Conservation (phyloP, 2,329 filamentous ascomycete genomes). For the Colletotrichum cuscutae region DNA sequence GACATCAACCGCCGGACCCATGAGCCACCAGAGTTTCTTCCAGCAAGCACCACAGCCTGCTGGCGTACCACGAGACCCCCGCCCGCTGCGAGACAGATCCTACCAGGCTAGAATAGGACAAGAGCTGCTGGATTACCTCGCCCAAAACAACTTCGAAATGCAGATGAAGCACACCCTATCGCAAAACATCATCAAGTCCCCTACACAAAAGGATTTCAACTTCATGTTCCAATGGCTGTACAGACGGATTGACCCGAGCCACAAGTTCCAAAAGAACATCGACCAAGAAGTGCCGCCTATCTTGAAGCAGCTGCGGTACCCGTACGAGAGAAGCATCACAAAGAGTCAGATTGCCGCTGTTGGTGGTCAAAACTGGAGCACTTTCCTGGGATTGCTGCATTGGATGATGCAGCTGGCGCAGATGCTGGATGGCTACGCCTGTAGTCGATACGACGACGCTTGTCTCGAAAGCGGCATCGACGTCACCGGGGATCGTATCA, state of each 20-base stretch:
- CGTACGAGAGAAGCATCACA: conserved; percentile 93
- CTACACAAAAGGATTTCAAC: conserved; percentile 98
- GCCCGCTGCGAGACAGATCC: conserved; percentile 82
- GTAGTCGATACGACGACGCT: conserved; percentile 87
- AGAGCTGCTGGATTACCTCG: conserved; percentile 90
- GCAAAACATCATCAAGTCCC: conserved; percentile 89
- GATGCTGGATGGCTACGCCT: conserved; percentile 87
- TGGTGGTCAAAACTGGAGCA: conserved; percentile 96
- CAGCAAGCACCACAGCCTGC: conserved; percentile 84
- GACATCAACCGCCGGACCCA: conserved; percentile 74
- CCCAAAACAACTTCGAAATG: conserved; percentile 95
- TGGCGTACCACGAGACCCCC: conserved; percentile 85
- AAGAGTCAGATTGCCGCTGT: conserved; percentile 96
- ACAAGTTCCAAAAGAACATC: conserved; percentile 93
- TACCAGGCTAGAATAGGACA: conserved; percentile 87
- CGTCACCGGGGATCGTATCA: conserved; percentile 89
- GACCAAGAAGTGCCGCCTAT: conserved; percentile 95
- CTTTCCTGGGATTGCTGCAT: conserved; percentile 91
- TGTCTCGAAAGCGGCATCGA: conserved; percentile 90
- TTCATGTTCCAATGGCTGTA: conserved; percentile 99
- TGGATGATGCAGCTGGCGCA: conserved; percentile 99
- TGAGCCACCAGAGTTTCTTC: conserved; percentile 92
- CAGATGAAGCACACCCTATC: conserved; percentile 96
- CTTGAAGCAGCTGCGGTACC: conserved; percentile 92
- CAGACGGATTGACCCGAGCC: conserved; percentile 92